Evolutionary conservation across 2,329 filamentous ascomycete genomes (phyloP), one percentile per base, ranked within the genome.

Genomic region (Pseudogymnoascus sp.): DNA sequence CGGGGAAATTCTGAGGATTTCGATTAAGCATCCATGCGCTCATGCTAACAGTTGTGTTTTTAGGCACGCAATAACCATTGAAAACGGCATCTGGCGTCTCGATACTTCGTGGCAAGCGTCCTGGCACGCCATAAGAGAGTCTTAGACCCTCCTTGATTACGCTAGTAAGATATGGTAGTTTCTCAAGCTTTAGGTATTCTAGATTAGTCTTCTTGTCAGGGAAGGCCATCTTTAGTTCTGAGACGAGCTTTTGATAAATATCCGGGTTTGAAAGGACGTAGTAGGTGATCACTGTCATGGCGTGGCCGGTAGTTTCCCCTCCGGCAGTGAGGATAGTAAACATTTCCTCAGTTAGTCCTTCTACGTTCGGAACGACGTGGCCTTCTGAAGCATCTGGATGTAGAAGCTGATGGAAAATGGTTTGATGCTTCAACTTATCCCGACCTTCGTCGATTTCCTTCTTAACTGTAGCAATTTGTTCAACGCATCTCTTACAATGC

Each of bases 291-390:
- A 72, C 67, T 0, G 69, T 74, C 62, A 74, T 62, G 2, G 71
- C 71, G 65, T 75, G 74, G 1, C 72, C 73, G 0, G 73, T 75
- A 1, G 72, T 75, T 59, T 74, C 73, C 3, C 72, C 67, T 1
- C 71, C 72, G 0, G 73, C 73, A 7, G 64, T 69, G 30, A 73
- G 58, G 45, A 71, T 28, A 22, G 14, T 42, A 33, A 33, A 7
- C 30, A 33, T 33, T 33, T 33, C 30, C 30, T 33, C 30, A 33
- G 30, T 33, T 7, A 33, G 30, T 33, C 30, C 30, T 33, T 33
- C 6, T 33, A 33, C 30, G 30, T 33, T 9, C 8, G 30, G 30
- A 33, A 33, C 30, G 8, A 33, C 30, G 30, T 33, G 30, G 30
- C 30, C 30, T 33, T 33, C 30, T 33, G 30, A 33, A 33, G 30